A percentile compares a stretch with the other conserved stretches of the same genome.
Conservation (phyloP, 73 alveolate species). For the Blepharisma stoltei region DNA sequence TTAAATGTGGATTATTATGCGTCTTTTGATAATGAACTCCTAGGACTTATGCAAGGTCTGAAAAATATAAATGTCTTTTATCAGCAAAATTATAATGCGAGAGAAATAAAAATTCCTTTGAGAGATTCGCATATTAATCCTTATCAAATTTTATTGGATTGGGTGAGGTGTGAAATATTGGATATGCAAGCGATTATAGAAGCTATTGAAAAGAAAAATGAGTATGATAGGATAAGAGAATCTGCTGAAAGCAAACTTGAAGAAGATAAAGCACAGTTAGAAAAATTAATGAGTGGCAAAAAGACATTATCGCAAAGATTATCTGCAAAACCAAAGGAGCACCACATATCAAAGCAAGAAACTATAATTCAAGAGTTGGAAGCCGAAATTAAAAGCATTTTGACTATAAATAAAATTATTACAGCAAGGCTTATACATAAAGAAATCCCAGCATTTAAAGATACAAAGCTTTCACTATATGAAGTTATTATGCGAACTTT, state of each 20-base stretch:
- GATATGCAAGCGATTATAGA: background rate
- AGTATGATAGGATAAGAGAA: background rate
- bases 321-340: background rate
- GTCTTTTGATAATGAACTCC: background rate
- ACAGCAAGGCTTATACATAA: no score
- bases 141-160: constrained; percentile 1
- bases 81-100: background rate
- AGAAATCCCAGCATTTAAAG: no score
- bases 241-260: constrained; percentile 5
- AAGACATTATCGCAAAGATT: background rate
- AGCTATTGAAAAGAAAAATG: background rate
- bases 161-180: background rate
- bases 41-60: background rate
- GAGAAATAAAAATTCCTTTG: background rate
- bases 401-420: no score
- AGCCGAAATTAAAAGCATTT: no score
- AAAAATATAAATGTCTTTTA: background rate
- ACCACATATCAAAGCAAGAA: no score
- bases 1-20: background rate
- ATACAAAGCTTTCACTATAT: no score
- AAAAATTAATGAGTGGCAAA: background rate
- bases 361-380: no score
- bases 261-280: background rate
- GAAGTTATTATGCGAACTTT: background rate
- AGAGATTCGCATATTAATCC: constrained; percentile 9